phyloP scores from a whole-genome alignment of 129 eudicot species.

The Centella asiatica region DNA sequence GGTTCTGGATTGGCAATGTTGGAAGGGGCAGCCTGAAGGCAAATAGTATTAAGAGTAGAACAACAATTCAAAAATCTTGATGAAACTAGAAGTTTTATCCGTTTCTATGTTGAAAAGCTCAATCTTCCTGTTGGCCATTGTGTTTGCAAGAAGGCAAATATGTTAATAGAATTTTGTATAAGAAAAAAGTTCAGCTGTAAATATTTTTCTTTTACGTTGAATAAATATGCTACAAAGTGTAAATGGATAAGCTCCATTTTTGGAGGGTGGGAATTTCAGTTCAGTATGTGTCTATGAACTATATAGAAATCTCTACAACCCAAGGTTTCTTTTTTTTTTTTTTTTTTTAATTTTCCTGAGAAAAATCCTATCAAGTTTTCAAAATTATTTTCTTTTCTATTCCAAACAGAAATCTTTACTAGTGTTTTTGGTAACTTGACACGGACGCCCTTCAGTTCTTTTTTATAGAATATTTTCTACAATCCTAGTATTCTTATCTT shows the following conservation, averaged over 20 bases:
- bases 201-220: background rate
- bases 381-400: no score
- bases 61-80: background rate
- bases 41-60: background rate
- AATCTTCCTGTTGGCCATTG: no score
- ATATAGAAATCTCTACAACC: no score
- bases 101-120: background rate
- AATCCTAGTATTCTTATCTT: no score
- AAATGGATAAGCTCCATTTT: no score
- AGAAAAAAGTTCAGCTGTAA: conserved; percentile 4
- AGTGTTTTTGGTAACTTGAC: no score
- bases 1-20: conserved; percentile 36
- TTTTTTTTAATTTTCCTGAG: no score
- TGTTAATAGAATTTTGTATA: conserved; percentile 1
- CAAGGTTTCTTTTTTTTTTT: no score
- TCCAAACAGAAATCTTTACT: no score
- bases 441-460: no score
- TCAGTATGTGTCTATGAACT: background rate
- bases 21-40: conserved; percentile 23
- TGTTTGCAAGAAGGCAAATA: background rate
- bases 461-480: no score
- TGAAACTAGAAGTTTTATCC: background rate
- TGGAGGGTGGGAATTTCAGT: background rate
- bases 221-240: background rate
- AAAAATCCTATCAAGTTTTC: no score